These are phyloP conservation scores for Sextonia rubra DNA, from an alignment of 164 flowering plant species.

Conservation along the genomic window DNA sequence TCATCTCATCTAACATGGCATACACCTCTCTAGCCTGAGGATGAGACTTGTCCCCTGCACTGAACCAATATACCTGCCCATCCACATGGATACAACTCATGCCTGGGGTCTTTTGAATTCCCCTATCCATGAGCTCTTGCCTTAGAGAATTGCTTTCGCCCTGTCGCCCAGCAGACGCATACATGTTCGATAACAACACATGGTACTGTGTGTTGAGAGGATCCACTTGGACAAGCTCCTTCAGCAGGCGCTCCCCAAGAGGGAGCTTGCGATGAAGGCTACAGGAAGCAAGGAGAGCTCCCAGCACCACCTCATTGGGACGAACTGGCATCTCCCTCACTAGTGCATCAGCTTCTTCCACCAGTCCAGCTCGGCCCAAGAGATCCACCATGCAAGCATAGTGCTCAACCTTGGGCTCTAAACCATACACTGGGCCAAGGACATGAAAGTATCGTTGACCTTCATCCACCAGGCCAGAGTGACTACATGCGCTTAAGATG, in stretches of 20 bases:
- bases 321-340: conserved; percentile 50
- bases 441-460: conserved; percentile 35
- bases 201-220: conserved; percentile 58
- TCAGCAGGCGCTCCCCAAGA: conserved; percentile 36
- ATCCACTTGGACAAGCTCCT: conserved; percentile 36
- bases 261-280: conserved; percentile 46
- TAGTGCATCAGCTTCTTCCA: conserved; percentile 55
- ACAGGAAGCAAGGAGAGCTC: conserved; percentile 63
- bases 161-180: conserved; percentile 38
- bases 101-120: conserved; percentile 57
- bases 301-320: conserved; percentile 63
- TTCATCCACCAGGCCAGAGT: conserved; percentile 54
- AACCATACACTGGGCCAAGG: conserved; percentile 30
- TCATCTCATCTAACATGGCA: conserved; percentile 44
- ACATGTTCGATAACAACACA: conserved; percentile 54
- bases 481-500: conserved; percentile 64
- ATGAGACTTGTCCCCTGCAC: conserved; percentile 62
- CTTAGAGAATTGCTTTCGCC: conserved; percentile 39
- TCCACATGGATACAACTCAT: conserved; percentile 48
- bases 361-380: conserved; percentile 57
- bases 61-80: conserved; percentile 50
- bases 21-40: conserved; percentile 37
- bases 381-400: conserved; percentile 75
- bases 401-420: conserved; percentile 55
- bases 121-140: conserved; percentile 28